phyloP scores from a whole-genome alignment of 2,329 filamentous ascomycete species.

The Pseudocercospora fijiensis region DNA sequence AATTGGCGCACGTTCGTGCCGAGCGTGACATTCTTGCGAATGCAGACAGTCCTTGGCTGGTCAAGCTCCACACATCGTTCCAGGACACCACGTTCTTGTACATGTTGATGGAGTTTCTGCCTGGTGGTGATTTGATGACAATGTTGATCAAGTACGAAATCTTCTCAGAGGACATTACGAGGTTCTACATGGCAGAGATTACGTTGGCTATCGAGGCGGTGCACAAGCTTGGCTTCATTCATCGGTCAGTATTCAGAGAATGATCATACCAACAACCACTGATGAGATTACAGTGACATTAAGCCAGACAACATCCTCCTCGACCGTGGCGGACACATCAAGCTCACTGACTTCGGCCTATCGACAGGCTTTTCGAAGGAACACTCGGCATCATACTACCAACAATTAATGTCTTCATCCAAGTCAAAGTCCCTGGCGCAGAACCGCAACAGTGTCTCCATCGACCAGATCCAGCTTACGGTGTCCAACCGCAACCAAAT shows the following conservation, averaged over 20 bases:
- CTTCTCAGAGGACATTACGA: constrained; percentile 96
- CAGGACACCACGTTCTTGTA: constrained; percentile 95
- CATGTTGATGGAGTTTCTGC: constrained; percentile 99
- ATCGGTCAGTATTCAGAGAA: constrained; percentile 64
- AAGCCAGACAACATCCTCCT: constrained; percentile 98
- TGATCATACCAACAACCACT: background rate
- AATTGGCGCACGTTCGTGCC: constrained; percentile 92
- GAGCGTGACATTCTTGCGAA: constrained; percentile 97
- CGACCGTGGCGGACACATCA: constrained; percentile 93
- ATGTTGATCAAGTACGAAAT: constrained; percentile 99
- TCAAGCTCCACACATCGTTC: constrained; percentile 97
- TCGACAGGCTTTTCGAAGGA: constrained; percentile 98
- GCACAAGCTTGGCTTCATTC: constrained; percentile 95
- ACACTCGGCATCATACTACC: constrained; percentile 97
- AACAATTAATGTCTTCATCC: constrained; percentile 75
- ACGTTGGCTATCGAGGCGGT: constrained; percentile 98
- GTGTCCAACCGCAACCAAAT: constrained; percentile 97
- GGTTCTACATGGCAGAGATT: constrained; percentile 99
- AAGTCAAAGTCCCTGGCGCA: constrained; percentile 46
- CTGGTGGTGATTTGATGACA: constrained; percentile 97
- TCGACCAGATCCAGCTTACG: constrained; percentile 97
- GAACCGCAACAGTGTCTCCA: constrained; percentile 88
- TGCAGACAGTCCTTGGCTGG: constrained; percentile 99
- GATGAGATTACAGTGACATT: constrained; percentile 69
- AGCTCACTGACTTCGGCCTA: constrained; percentile 95